These are phyloP conservation scores for Cyclostephanos invisitatus DNA, from an alignment of 108 stramenopile species.

Conservation along the genomic window DNA sequence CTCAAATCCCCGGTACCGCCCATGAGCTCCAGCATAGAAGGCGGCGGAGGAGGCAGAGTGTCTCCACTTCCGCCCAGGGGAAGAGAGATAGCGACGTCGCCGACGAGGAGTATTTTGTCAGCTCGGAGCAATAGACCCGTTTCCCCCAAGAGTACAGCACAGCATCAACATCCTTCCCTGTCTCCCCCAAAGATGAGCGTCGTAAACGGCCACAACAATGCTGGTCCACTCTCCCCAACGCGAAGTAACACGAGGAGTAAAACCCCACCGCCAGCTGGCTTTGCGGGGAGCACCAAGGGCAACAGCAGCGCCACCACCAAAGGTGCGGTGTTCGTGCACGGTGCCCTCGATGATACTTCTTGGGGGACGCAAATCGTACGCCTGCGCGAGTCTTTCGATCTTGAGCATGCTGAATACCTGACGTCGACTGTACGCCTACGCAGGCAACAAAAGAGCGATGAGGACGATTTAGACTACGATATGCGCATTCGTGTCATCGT, in stretches of 20 bases:
- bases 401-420: constrained; percentile 60
- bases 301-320: constrained; percentile 1
- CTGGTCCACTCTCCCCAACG: background rate
- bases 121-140: background rate
- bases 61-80: constrained; percentile 2
- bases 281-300: constrained; percentile 8
- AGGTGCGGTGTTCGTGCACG: constrained; percentile 49
- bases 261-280: background rate
- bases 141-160: constrained; percentile 1
- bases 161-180: background rate
- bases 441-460: background rate
- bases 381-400: constrained; percentile 59
- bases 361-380: constrained; percentile 63
- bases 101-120: background rate
- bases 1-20: background rate
- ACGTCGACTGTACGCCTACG: constrained; percentile 1
- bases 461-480: constrained; percentile 61
- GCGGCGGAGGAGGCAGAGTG: background rate
- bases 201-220: background rate
- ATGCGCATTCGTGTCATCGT: constrained; percentile 89
- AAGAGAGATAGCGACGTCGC: constrained; percentile 2
- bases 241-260: constrained; percentile 11
- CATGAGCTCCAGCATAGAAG: background rate
- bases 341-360: constrained; percentile 55
- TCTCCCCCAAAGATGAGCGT: constrained; percentile 10